Conservation (phyloP, 306 rosid species). For the Lathyrus tuberosus region DNA sequence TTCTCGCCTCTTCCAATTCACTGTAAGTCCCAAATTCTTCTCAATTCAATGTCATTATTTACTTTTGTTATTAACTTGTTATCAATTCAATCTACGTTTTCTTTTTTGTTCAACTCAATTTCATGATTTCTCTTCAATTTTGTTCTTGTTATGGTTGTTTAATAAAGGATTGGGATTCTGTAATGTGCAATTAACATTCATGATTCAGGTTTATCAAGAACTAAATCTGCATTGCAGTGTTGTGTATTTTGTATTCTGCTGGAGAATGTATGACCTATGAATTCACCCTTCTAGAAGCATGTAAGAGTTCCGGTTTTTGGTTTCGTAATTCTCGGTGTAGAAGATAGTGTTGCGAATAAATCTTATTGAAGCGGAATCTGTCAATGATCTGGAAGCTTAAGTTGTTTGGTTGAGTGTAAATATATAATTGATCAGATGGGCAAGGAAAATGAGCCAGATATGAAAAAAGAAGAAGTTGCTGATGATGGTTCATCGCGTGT, state of each 20-base stretch:
- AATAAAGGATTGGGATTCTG: not conserved
- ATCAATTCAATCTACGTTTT: not conserved
- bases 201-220: constrained; percentile 33
- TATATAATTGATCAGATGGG: constrained; percentile 44
- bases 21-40: not conserved
- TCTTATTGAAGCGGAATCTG: constrained; percentile 40
- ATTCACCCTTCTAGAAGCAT: too few relatives aligned
- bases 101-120: not conserved
- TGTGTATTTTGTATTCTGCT: constrained; percentile 15
- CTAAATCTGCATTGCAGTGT: constrained; percentile 29
- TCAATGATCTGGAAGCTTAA: constrained; percentile 32
- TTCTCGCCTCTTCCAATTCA: not conserved
- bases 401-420: constrained; percentile 37
- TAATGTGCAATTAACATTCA: constrained; percentile 5
- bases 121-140: not conserved
- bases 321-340: constrained; percentile 31
- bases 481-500: constrained; percentile 46
- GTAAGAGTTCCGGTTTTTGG: constrained; percentile 15
- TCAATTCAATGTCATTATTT: not conserved
- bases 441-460: constrained; percentile 45
- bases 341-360: not conserved
- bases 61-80: not conserved
- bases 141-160: not conserved
- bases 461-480: constrained; percentile 43
- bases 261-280: constrained; percentile 13